phyloP scores from a whole-genome alignment of 208 protist species.

The Acanthamoeba royreba region DNA sequence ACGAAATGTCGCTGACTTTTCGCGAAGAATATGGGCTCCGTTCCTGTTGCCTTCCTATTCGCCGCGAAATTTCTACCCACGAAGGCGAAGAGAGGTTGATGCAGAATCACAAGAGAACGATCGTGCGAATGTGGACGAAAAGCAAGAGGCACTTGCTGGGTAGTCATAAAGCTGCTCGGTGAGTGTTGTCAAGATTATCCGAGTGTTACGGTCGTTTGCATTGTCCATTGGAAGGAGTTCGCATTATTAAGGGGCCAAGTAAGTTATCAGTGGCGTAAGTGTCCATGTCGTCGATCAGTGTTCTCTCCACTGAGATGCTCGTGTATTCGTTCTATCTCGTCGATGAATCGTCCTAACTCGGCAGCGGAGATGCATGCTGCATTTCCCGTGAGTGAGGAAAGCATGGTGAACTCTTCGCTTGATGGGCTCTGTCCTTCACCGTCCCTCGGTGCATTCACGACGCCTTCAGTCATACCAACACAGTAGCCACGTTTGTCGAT shows the following conservation, averaged over 20 bases:
- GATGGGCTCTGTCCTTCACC: neutral
- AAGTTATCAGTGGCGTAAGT: too few species aligned
- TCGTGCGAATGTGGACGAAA: too few species aligned
- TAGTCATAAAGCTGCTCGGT: too few species aligned
- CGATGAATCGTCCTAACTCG: neutral
- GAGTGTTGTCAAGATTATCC: too few species aligned
- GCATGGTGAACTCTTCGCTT: neutral
- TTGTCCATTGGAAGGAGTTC: too few species aligned
- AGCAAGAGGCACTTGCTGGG: too few species aligned
- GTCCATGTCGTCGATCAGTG: too few species aligned
- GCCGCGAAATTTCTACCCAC: neutral
- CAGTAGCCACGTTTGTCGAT: neutral
- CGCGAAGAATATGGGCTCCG: neutral
- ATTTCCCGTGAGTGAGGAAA: neutral
- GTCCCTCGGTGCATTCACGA: neutral
- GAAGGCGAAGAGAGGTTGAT: neutral
- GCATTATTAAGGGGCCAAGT: too few species aligned
- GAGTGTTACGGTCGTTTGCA: too few species aligned
- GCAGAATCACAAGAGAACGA: too few species aligned
- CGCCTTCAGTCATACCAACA: constrained; percentile 16
- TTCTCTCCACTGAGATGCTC: too few species aligned
- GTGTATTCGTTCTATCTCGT: neutral
- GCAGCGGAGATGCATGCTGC: neutral
- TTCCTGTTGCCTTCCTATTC: neutral
- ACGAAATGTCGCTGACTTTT: neutral